Evolutionary conservation across 2,329 filamentous ascomycete species (phyloP).

Genomic region (Aureobasidium lini): DNA sequence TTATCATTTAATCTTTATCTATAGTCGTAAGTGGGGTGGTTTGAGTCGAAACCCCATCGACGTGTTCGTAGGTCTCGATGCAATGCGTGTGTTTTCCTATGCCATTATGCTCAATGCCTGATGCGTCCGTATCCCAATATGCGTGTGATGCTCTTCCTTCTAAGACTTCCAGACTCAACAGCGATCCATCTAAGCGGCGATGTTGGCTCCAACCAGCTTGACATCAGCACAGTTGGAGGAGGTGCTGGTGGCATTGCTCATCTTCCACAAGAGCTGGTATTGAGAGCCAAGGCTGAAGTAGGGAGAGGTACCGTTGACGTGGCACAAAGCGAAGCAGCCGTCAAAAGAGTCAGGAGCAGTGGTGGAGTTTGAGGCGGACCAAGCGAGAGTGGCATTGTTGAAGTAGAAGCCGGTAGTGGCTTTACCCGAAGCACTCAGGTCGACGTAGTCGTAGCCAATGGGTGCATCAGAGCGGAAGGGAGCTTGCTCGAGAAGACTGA

Average conservation of each 20-base stretch:
- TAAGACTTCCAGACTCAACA: not conserved
- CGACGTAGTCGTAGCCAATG: slow-evolving; percentile 8
- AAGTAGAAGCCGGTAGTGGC: slow-evolving; percentile 9
- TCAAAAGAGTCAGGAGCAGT: not conserved
- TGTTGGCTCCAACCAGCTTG: slow-evolving; percentile 1
- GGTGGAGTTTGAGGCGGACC: not conserved
- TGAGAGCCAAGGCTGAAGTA: slow-evolving; percentile 8
- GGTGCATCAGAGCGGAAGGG: not conserved
- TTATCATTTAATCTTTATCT: slow-evolving; percentile 9
- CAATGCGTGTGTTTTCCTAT: not conserved
- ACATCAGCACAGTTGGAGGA: slow-evolving; percentile 5
- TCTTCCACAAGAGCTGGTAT: slow-evolving; percentile 11
- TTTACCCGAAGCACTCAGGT: not conserved
- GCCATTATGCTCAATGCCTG: not conserved
- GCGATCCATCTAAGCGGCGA: not conserved
- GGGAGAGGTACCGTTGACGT: slow-evolving; percentile 9
- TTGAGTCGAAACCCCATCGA: not conserved
- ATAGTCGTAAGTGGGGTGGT: not conserved
- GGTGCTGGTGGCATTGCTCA: not conserved
- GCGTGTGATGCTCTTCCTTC: not conserved
- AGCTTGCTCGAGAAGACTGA: not conserved
- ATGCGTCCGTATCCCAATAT: not conserved
- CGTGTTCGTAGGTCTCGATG: not conserved
- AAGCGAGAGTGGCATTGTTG: not conserved
- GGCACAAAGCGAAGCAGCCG: slow-evolving; percentile 6